Percentiles rank a stretch among this genome's conserved stretches.
Conservation (phyloP, 176 grass and related monocot genomes). For the Zoysia japonica region DNA sequence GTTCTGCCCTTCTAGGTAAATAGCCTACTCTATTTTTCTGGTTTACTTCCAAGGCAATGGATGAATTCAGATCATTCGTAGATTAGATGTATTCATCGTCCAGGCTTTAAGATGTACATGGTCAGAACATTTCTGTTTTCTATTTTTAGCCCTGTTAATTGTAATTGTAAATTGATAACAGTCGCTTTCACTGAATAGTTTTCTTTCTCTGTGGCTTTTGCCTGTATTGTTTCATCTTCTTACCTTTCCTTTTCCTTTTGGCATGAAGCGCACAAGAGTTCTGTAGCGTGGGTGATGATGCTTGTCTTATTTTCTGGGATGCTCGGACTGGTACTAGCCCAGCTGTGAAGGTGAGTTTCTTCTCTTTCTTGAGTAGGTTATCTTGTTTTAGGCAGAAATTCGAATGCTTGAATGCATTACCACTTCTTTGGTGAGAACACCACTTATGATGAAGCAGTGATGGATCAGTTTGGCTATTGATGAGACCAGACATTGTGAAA, state of each 20-base stretch:
- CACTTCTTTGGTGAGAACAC: background rate
- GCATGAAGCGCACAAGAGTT: conserved; percentile 85
- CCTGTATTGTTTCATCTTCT: conserved; percentile 15
- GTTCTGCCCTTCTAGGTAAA: conserved; percentile 92
- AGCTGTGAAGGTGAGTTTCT: conserved; percentile 70
- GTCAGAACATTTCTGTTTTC: background rate
- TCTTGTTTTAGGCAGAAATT: conserved; percentile 10
- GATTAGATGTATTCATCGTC: background rate
- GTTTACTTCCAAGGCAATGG: conserved; percentile 10
- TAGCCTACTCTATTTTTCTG: conserved; percentile 20
- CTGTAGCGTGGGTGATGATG: conserved; percentile 97
- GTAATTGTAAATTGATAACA: background rate
- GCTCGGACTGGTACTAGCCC: conserved; percentile 75
- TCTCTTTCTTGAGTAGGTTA: conserved; percentile 8
- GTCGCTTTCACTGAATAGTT: background rate
- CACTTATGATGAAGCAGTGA: background rate
- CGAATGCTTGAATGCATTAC: conserved; percentile 8
- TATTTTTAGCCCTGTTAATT: background rate
- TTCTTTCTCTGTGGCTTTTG: background rate
- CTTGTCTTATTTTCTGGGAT: conserved; percentile 97
- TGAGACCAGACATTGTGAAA: background rate
- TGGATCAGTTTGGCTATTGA: background rate
- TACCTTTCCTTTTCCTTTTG: conserved; percentile 3
- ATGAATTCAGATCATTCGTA: background rate
- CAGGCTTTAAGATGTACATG: conserved; percentile 6